A percentile compares a stretch with the other conserved stretches of the same genome.
Evolutionary conservation across 2,329 filamentous ascomycete species (phyloP).

Genomic region (Aspergillus glaucus): DNA sequence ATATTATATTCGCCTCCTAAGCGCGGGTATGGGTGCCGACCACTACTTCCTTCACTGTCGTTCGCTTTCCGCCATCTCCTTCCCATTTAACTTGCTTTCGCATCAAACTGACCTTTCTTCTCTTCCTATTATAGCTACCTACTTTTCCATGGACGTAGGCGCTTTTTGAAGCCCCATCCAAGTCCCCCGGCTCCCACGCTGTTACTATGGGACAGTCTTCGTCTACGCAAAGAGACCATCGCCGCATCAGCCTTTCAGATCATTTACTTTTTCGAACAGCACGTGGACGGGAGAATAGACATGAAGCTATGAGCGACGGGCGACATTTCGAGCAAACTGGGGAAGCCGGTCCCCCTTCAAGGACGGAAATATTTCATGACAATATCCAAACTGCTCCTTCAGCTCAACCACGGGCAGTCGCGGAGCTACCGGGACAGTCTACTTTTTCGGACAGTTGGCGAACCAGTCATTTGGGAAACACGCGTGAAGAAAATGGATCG

Average conservation of each 20-base stretch:
- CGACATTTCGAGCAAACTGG: constrained; percentile 21
- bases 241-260: constrained; percentile 21
- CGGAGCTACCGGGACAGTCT: constrained; percentile 16
- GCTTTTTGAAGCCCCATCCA: constrained; percentile 19
- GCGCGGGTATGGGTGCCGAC: background rate
- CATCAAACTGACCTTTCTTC: background rate
- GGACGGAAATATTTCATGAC: constrained; percentile 10
- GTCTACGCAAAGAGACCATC: constrained; percentile 33
- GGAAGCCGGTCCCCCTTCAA: constrained; percentile 13
- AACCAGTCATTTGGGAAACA: constrained; percentile 23
- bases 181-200: constrained; percentile 9
- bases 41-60: background rate
- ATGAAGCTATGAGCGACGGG: constrained; percentile 31
- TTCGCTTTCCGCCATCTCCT: background rate
- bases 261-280: constrained; percentile 14
- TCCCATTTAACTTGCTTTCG: background rate
- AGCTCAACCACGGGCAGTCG: constrained; percentile 5
- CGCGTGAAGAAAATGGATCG: constrained; percentile 32
- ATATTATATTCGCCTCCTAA: background rate
- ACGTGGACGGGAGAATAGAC: constrained; percentile 20
- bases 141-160: constrained; percentile 25
- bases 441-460: constrained; percentile 6
- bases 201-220: constrained; percentile 41
- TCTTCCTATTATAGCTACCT: constrained; percentile 15
- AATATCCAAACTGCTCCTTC: constrained; percentile 10